Evolutionary conservation across 1,139 yeast species (phyloP), one percentile per base, ranked within the genome.

Genomic region (Yamadazyma triangularis): DNA sequence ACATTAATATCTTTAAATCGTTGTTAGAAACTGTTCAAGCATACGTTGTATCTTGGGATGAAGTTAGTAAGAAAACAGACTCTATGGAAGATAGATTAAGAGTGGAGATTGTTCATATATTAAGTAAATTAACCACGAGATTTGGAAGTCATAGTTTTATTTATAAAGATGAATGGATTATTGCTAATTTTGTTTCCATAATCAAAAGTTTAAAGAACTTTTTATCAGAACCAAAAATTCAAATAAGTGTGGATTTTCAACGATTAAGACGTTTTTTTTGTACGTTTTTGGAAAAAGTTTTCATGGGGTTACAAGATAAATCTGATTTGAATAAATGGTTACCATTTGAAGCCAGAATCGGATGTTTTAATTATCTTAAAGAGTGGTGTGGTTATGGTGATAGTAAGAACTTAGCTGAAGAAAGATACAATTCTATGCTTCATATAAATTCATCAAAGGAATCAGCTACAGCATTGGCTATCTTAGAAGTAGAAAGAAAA

Each of bases 331-430:
- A 60, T 27, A 64, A 64, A 28, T 77, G 91, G 76, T 62, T 89
- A 15, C 91, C 95, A 1, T 88, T 88, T 51, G 89, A 82, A 45
- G 93, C 91, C 8, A 67, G 96, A 35, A 78, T 85, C 15, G 83
- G 88, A 1, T 83, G 93, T 43, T 88, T 87, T 57, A 77, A 79
- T 28, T 81, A 76, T 48, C 63, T 91, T 38, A 88, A 84, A 42
- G 95, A 86, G 50, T 93, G 99, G 99, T 87, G 96, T 56, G 95
- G 95, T 0, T 78, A 76, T 38, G 97, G 97, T 1, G 81, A 75
- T 31, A 66, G 77, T 22, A 67, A 74, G 14, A 59, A 66, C 1
- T 51, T 80, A 4, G 73, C 87, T 4, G 77, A 76, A 25, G 85
- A 81, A 24, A 64, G 96, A 29, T 89, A 87, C 44, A 56, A 60